A percentile compares a stretch with the other conserved stretches of the same genome.
These are phyloP conservation scores for Entamoeba histolytica DNA, from an alignment of 208 protist genomes.

Conservation along the genomic window DNA sequence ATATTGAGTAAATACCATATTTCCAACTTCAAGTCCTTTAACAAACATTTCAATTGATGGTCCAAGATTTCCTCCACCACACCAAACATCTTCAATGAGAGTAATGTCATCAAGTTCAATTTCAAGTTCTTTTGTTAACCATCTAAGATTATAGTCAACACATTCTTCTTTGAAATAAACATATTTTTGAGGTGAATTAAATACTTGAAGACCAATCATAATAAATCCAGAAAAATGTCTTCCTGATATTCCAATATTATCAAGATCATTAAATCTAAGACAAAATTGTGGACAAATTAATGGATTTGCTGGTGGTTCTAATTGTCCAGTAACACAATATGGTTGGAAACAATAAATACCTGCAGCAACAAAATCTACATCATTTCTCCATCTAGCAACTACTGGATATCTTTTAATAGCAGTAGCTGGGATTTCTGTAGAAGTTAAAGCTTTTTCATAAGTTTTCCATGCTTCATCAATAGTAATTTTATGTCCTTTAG, in stretches of 20 bases:
- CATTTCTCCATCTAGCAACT: conserved; percentile 29
- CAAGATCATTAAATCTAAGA: conserved; percentile 33
- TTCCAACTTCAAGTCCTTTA: conserved; percentile 32
- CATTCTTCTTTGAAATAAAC: conserved; percentile 24
- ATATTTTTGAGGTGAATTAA: conserved; percentile 15
- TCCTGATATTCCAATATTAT: conserved; percentile 30
- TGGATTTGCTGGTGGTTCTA: conserved; percentile 29
- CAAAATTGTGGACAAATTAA: conserved; percentile 30
- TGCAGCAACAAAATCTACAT: conserved; percentile 29
- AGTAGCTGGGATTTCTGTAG: conserved; percentile 6
- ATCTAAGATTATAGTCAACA: conserved; percentile 24
- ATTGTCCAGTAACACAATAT: conserved; percentile 27
- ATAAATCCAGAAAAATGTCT: conserved; percentile 29
- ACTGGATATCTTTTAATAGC: conserved; percentile 30
- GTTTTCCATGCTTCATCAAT: conserved; percentile 11
- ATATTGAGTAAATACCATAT: conserved; percentile 34
- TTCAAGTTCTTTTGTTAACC: conserved; percentile 16
- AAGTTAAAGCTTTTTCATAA: conserved; percentile 8
- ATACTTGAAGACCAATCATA: conserved; percentile 33
- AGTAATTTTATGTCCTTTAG: conserved; percentile 1
- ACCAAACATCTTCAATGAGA: conserved; percentile 30
- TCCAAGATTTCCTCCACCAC: conserved; percentile 31
- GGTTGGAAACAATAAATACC: conserved; percentile 35
- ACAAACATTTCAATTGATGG: conserved; percentile 34
- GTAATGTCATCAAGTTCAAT: conserved; percentile 25